Evolutionary conservation across 306 rosid species (phyloP), one percentile per base, ranked within the genome.

Genomic region (Geum urbanum): DNA sequence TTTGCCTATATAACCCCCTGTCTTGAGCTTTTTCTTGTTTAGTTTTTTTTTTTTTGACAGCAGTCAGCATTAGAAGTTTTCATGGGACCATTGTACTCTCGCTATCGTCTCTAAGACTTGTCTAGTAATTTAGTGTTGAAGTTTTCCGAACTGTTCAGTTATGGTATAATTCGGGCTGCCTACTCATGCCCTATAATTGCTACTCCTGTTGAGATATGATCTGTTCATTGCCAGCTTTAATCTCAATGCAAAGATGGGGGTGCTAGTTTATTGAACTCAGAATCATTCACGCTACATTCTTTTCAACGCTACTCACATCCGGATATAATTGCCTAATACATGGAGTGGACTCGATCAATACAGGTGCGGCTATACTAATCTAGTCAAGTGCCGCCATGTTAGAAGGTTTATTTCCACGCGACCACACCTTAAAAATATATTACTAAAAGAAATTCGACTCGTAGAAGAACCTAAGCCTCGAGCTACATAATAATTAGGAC

Each of bases 21-120:
- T 67, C 47, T 50, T 66, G 70, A 41, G 74, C 15, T 46, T 67
- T 46, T 67, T 20, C 55, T 74, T 48, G 24, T 71, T 72, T 19
- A 18, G 37, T 60, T 61, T 40, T 60, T 61, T 51, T 15, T 12
- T 65, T 18, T 51, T 69, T 70, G 66, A n/a, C 46, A 70, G 37
- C 9, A 61, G 67, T 63, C 4, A 32, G 74, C 32, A 54, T 80
- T 67, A 74, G 65, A 70, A 79, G 18, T 72, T 79, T 69, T 70
- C 69, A 24, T 54, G 59, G 54, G 12, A 67, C 76, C 52, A 5
- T 10, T 72, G 51, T 83, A 76, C 76, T 82, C 67, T 57, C 70
- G 14, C 61, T 72, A 9, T 72, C 50, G 43, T 41, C 70, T 62
- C 18, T 39, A 72, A 72, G 69, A 72, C 60, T 62, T 72, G 63